Evolutionary conservation across 805 yeast species (phyloP), one percentile per base, ranked within the genome.

Genomic region (Starmerella floris): DNA sequence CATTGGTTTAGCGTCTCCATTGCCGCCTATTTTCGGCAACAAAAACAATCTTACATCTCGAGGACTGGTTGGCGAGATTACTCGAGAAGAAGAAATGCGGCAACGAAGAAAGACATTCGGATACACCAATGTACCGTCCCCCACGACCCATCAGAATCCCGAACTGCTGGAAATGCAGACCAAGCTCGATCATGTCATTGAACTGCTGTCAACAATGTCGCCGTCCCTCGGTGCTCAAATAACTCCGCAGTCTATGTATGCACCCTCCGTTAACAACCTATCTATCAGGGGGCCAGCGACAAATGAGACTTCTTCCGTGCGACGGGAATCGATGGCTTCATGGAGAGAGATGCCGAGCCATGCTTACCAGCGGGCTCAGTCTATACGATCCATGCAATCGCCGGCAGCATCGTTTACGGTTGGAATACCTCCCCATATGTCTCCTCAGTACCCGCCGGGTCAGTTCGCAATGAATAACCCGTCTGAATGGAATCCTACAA

Each of bases 51-150:
- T 40, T 3, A 43, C 51, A 34, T 43, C 44, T 15, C 55, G 68
- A 3, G 68, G 68, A 3, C 50, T 64, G 15, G 57, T 64, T n/a
- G 66, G 62, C 16, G 66, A 61, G 41, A 64, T 64, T 40, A 61
- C 62, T 11, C 53, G 57, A 1, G 67, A 62, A 39, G 65, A 64
- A 42, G 64, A 64, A 26, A 60, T 61, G 37, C 59, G 59, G 45
- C 39, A 45, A 21, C 53, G 58, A 16, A 51, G 67, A 3, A 37
- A 30, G 39, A 51, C 51, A 6, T 22, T 46, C 31, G 50, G 46
- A 11, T 45, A 34, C 41, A 39, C 30, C 5, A 33, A 27, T 27
- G 22, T 27, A 10, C 19, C 30, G 16, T 30, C 35, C 3, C 23
- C 28, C n/a, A 20, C 22, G 9, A 20, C 36, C 17, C 31, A 26